Evolutionary conservation across 148 eudicot genomes (phyloP), one percentile per base, ranked within the genome.

Genomic region (Suaeda aralocaspica): DNA sequence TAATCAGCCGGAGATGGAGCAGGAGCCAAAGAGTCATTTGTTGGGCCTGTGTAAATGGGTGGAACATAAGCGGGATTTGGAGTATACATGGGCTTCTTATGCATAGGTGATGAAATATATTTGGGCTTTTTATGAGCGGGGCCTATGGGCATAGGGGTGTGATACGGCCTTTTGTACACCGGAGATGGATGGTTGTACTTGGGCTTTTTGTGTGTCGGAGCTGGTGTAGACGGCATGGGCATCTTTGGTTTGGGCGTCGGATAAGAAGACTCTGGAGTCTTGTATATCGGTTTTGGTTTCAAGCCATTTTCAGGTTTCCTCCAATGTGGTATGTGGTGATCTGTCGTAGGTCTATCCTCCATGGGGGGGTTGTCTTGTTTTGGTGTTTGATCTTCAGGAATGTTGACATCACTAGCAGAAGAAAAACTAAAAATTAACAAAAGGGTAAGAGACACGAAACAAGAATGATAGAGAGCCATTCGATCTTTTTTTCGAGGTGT

Each of bases 381-480:
- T 24, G 10, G 10, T 29, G 51, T 49, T 13, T 50, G 58, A 21
- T 50, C 41, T 49, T 67, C 29, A 2, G 44, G 57, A 29, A 25
- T 19, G 41, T 9, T 34, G 50, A 59, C 39, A 42, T 44, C 70
- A 36, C 69, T 41, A 2, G 72, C 77, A 5, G 48, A 74, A 24
- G 67, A 67, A 34, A 49, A 33, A 16, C 46, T 34, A 26, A 49
- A 9, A 34, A 58, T 4, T 34, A 49, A 59, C 50, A 49, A 26
- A 29, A 67, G 41, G 28, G 67, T 61, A 6, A 67, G 36, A 67
- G 50, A 30, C 59, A 46, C 1, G 51, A 67, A 59, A 46, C 66
- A 74, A 67, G 33, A 67, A 34, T 19, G n/a, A 22, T 15, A 6
- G 31, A 50, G 39, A 59, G 67, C 77, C 77, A 74, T 74, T 24